Percentiles rank a stretch among this genome's conserved stretches.
Conservation (phyloP, 164 flowering plant genomes). For the Umbilicus rupestris region DNA sequence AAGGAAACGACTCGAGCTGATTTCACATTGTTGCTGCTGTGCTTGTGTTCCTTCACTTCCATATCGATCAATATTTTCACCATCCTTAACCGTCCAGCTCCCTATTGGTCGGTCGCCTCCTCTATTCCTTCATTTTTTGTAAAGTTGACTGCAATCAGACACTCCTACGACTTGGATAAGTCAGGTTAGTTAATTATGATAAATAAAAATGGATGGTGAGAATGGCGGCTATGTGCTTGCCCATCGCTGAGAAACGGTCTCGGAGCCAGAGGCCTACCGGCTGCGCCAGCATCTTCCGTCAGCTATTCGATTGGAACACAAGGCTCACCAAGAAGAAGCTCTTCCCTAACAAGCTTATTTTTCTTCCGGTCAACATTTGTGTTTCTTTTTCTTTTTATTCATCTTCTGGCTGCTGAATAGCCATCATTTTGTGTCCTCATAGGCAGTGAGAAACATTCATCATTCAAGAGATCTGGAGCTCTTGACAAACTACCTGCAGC, state of each 20-base stretch:
- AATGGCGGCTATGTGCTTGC: conserved; percentile 31
- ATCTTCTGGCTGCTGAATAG: not conserved
- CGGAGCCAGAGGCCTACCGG: conserved; percentile 47
- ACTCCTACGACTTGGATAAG: too few species aligned
- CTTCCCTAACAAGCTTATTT: conserved; percentile 65
- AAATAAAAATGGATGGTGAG: not conserved
- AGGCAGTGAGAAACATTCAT: conserved; percentile 43
- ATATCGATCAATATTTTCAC: too few species aligned
- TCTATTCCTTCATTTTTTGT: too few species aligned
- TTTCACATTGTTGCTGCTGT: too few species aligned
- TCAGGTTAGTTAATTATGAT: too few species aligned
- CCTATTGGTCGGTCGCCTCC: too few species aligned
- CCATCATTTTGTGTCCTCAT: conserved; percentile 7
- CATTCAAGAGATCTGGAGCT: conserved; percentile 55
- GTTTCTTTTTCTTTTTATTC: not conserved
- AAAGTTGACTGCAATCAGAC: too few species aligned
- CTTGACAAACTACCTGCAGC: conserved; percentile 63
- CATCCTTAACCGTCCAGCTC: too few species aligned
- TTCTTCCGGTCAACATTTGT: conserved; percentile 16
- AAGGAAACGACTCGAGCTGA: too few species aligned
- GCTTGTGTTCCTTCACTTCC: too few species aligned
- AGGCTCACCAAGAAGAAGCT: conserved; percentile 79
- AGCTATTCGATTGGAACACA: conserved; percentile 83
- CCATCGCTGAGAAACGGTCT: conserved; percentile 56
- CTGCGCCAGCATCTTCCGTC: conserved; percentile 84